These are phyloP conservation scores for Posidonia australis DNA, from an alignment of 106 monocot species.

Conservation along the genomic window DNA sequence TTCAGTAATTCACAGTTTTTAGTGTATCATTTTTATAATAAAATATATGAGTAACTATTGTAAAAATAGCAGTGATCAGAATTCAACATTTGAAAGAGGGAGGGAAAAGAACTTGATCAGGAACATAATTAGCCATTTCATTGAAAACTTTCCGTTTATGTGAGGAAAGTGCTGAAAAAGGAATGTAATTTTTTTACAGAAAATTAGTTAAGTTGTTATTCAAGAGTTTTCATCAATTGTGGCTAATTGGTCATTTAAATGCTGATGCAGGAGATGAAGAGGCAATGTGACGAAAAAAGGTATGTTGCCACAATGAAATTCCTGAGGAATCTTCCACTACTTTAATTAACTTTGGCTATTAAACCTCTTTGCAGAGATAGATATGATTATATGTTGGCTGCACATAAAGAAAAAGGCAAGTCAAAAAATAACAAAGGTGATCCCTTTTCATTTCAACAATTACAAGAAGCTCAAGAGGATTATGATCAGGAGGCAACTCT, in stretches of 20 bases:
- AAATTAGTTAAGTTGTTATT: background rate
- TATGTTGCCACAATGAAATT: background rate
- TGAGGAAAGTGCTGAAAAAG: no score
- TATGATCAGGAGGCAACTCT: conserved; percentile 78
- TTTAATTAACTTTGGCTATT: background rate
- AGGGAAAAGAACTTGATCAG: no score
- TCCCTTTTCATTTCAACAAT: conserved; percentile 38
- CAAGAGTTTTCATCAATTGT: background rate
- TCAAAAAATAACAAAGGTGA: conserved; percentile 53
- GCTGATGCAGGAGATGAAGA: conserved; percentile 19
- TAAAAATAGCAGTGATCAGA: no score
- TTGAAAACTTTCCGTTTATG: no score
- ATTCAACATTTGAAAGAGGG: no score
- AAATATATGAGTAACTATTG: no score
- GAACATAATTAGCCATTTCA: no score
- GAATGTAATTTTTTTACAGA: background rate
- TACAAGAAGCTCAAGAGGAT: conserved; percentile 72
- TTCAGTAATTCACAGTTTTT: no score
- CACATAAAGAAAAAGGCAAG: conserved; percentile 55
- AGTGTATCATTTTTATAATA: no score
- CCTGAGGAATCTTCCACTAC: background rate
- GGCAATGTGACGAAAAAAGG: conserved; percentile 22
- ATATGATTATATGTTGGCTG: conserved; percentile 51
- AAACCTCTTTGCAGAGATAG: conserved; percentile 38
- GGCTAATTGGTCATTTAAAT: background rate